Conservation (phyloP, 257 asterid genomes). For the Primulina huaijiensis region DNA sequence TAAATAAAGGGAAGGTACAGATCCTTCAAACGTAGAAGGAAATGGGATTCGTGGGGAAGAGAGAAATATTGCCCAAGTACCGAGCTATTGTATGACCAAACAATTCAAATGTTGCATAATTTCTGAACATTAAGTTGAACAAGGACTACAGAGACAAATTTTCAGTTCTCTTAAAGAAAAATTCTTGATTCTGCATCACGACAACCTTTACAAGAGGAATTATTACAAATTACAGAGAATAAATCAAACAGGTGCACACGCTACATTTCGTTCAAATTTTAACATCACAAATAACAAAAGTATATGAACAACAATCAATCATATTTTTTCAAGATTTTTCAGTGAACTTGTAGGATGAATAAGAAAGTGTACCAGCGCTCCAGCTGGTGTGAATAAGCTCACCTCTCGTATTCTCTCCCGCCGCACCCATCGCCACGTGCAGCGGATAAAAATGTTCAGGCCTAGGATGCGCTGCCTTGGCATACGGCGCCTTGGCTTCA, state of each 20-base stretch:
- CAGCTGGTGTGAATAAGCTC: constrained; percentile 59
- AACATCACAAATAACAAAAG: neutral
- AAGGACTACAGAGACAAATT: neutral
- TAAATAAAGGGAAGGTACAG: neutral
- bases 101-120: neutral
- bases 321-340: neutral
- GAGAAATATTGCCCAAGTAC: neutral
- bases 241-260: neutral
- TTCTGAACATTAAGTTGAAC: neutral
- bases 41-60: neutral
- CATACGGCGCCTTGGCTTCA: constrained; percentile 48
- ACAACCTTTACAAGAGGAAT: neutral
- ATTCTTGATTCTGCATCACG: neutral
- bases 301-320: neutral
- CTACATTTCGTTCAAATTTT: neutral
- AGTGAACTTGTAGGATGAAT: constrained; percentile 50
- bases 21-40: neutral
- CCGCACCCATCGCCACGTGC: constrained; percentile 69
- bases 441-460: constrained; percentile 63
- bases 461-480: constrained; percentile 45
- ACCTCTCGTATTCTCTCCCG: constrained; percentile 44
- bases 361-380: constrained; percentile 45
- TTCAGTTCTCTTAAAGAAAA: too few relatives aligned
- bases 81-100: neutral
- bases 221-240: neutral